These are phyloP conservation scores for Cucurbita ficifolia DNA, from an alignment of 306 rosid genomes.

Conservation along the genomic window DNA sequence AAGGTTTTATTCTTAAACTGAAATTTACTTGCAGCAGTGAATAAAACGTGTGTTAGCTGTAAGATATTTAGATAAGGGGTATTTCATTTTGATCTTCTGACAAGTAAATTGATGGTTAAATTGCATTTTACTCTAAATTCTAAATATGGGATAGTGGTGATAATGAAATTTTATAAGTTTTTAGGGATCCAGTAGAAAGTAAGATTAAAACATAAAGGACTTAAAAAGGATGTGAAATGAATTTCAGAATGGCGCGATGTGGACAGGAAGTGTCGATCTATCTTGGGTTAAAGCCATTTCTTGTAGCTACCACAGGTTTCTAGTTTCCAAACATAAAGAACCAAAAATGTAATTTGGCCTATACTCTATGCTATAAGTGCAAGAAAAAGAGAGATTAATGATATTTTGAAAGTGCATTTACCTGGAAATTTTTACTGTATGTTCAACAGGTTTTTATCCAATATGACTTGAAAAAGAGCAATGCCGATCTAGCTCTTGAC, in stretches of 20 bases:
- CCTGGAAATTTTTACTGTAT: background rate
- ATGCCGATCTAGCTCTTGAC: constrained; percentile 86
- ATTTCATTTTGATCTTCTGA: background rate
- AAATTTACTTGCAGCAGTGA: background rate
- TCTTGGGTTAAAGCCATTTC: no score
- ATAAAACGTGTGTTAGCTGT: background rate
- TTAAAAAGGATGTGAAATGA: background rate
- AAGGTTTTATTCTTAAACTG: background rate
- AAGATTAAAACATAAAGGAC: background rate
- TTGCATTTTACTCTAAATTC: background rate
- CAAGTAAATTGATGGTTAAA: background rate
- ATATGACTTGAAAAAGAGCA: constrained; percentile 77
- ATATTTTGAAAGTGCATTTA: background rate
- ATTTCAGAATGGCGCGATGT: background rate
- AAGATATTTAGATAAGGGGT: background rate
- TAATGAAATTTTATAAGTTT: background rate
- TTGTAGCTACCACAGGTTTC: background rate
- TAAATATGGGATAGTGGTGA: background rate
- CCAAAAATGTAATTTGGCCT: background rate
- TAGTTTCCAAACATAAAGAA: no score
- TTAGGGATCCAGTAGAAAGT: background rate
- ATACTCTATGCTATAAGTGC: background rate
- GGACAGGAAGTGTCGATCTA: background rate
- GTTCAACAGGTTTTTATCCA: constrained; percentile 62
- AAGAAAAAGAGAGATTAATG: background rate